Conservation (phyloP, 2,329 filamentous ascomycete species). For the Colletotrichum orchidophilum region DNA sequence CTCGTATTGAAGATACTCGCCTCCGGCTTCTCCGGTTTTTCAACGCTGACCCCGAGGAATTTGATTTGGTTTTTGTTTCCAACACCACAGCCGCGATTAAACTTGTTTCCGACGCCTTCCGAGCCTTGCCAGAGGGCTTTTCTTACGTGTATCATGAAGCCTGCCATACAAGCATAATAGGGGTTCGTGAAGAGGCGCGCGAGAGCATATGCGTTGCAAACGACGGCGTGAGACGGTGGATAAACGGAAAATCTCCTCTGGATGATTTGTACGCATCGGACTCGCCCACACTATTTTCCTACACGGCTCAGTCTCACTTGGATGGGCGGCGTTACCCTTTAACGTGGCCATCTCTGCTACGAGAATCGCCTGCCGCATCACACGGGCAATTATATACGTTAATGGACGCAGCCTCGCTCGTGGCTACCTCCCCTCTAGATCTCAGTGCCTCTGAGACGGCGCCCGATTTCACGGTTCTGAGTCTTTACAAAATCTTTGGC, state of each 20-base stretch:
- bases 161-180: conserved; percentile 87
- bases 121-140: conserved; percentile 75
- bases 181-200: conserved; percentile 76
- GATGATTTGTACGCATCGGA: conserved; percentile 35
- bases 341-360: conserved; percentile 67
- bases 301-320: conserved; percentile 34
- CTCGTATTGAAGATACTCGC: conserved; percentile 79
- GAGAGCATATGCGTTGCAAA: conserved; percentile 74
- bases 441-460: conserved; percentile 68
- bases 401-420: conserved; percentile 79
- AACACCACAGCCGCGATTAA: conserved; percentile 95
- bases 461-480: conserved; percentile 88
- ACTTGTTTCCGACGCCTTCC: conserved; percentile 81
- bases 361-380: background rate
- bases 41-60: conserved; percentile 81
- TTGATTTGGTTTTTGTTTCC: conserved; percentile 89
- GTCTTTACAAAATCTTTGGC: conserved; percentile 98
- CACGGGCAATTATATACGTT: conserved; percentile 10
- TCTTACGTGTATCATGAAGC: conserved; percentile 85
- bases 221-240: conserved; percentile 71
- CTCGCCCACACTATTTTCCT: conserved; percentile 45
- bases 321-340: conserved; percentile 45
- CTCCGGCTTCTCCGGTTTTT: conserved; percentile 79
- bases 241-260: conserved; percentile 52
- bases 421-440: conserved; percentile 80